Base-by-base conservation (phyloP, 1,284 basidiomycete species). In the Tremellales sp. region DNA sequence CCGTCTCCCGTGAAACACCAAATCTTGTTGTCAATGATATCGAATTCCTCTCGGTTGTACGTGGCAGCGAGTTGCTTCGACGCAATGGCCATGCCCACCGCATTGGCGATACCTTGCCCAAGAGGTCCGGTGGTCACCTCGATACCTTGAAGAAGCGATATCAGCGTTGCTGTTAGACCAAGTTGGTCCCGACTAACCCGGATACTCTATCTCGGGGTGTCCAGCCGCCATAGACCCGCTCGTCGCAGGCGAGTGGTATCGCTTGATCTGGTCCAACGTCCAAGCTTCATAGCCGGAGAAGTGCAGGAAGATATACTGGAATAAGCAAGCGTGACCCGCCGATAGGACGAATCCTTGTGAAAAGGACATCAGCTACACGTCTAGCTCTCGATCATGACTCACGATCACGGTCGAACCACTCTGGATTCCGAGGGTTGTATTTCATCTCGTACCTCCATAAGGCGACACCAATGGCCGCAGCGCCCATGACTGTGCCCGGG, bases 111-210 rank as follows among this genome's bases (percentile, higher is more conserved):
- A 56, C 88, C 88, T 73, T 93, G 89, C 22, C 89, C 89, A 21
- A 93, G 82, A 46, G 90, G 89, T 44, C 89, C 90, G 40, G 90
- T 93, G 51, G 90, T 93, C 50, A 93, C 87, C 73, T 93, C 90
- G 22, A 97, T 81, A 63, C 92, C 92, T 59, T 91, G 87, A 19
- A n/a, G n/a, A n/a, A n/a, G n/a, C n/a, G 51, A 92, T 79, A 7
- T 44, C 48, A n/a, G 29, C 13, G 26, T 18, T 14, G 28, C 10
- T n/a, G 29, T 32, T n/a, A 32, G 29, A 10, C 10, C 29, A 32
- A 10, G 29, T n/a, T 10, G 29, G 10, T 32, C 29, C n/a, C 10
- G 29, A 32, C 29, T 32, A 32, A 31, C 45, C 50, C 4, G 54
- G 52, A 29, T 40, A 52, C 43, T 55, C 57, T 37, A 59, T 59